Evolutionary conservation across 805 yeast species (phyloP), one percentile per base, ranked within the genome.

Genomic region (Candida taoyuanica): DNA sequence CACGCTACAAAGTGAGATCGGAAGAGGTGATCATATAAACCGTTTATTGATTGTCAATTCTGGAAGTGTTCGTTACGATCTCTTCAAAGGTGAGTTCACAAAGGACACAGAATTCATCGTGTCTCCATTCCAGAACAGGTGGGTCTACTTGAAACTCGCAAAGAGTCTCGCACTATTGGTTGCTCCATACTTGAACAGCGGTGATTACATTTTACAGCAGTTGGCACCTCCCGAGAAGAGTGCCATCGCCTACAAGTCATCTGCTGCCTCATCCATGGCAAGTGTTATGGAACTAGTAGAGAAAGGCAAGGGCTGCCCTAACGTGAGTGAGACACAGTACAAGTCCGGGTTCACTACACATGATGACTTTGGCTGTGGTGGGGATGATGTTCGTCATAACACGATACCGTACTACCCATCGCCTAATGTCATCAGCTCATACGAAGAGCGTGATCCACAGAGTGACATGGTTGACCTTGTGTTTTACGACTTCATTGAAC

Each of bases 21-120:
- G 29, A 2, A 29, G 41, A 23, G 21, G 17, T 13, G 46, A 17
- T 8, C 15, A 7, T 5, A 18, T 49, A 13, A 63, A 65, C 36
- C 65, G 86, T 38, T 64, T 79, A 20, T 72, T 87, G 18, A 62
- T 85, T 31, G 75, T 85, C 43, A 91, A 91, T 57, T 83, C 96
- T 0, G 97, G 97, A 1, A 81, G 95, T 5, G 73, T 89, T 3
- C 72, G 97, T 37, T 91, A 85, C 55, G 96, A 89, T 59, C 62
- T 89, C 32, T 83, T 82, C 63, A 74, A 79, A 55, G 98, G 97
- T 0, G 79, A 82, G 2, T 89, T 81, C 56, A 88, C 95, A 0
- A 64, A 65, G 31, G 95, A 88, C 58, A 70, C 91, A 0, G 83
- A 83, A 49, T 91, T 70, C 55, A 85, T 83, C 31, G 85, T 91